Conservation (phyloP, 2,329 filamentous ascomycete species). For the Fusarium siculi region DNA sequence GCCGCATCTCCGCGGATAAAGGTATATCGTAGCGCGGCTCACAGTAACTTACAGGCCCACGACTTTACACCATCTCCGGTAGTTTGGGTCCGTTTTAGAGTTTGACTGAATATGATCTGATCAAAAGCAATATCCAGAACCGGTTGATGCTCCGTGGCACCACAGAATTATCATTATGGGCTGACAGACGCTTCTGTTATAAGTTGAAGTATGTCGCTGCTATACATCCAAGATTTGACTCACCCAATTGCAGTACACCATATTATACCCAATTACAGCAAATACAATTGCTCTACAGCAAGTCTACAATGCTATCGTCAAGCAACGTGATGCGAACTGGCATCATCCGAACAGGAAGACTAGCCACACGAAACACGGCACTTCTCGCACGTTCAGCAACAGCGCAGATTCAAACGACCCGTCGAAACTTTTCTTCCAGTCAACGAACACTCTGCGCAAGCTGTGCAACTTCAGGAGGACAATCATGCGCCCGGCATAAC, state of each 20-base stretch:
- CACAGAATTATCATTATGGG: constrained; percentile 3
- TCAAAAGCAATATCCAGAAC: not conserved
- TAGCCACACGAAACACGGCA: constrained; percentile 20
- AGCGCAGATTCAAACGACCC: constrained; percentile 3
- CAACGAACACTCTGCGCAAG: constrained; percentile 21
- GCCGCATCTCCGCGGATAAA: constrained; percentile 27
- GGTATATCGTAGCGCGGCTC: constrained; percentile 19
- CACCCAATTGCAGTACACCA: not conserved
- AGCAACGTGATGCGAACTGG: constrained; percentile 32
- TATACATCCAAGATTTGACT: not conserved
- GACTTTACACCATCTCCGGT: constrained; percentile 1
- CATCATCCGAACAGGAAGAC: constrained; percentile 21
- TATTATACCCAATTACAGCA: not conserved
- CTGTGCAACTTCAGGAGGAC: constrained; percentile 18
- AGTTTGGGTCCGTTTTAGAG: constrained; percentile 7
- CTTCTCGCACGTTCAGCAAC: constrained; percentile 23
- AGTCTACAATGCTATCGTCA: constrained; percentile 21
- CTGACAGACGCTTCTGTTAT: not conserved
- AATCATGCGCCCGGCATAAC: constrained; percentile 30
- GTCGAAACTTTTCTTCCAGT: constrained; percentile 32
- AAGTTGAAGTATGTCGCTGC: constrained; percentile 8
- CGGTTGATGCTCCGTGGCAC: not conserved
- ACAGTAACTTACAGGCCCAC: constrained; percentile 1
- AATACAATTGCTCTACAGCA: not conserved
- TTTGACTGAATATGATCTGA: constrained; percentile 20